Evolutionary conservation across 495 filamentous ascomycete species (phyloP).

Genomic region (Copromyces sp.): DNA sequence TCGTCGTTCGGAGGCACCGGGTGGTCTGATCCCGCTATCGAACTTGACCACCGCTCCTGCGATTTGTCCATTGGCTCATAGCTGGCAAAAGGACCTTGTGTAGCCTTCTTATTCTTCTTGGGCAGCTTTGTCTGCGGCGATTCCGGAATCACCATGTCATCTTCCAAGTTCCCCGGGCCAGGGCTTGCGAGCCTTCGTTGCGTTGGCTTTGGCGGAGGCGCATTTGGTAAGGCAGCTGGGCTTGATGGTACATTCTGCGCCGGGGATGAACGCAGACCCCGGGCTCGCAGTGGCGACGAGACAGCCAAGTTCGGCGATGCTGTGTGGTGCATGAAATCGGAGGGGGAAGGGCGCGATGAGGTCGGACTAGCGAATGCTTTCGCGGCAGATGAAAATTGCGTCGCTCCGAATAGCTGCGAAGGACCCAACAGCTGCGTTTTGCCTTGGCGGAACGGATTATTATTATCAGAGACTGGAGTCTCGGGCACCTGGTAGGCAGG

Average conservation of each 20-base stretch:
- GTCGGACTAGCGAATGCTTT: conserved; percentile 33
- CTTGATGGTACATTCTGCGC: conserved; percentile 23
- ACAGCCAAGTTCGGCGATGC: conserved; percentile 28
- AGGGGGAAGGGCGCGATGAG: conserved; percentile 38
- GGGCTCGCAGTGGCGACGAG: conserved; percentile 36
- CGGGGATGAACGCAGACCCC: conserved; percentile 30
- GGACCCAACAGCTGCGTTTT: conserved; percentile 26
- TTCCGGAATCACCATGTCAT: conserved; percentile 14
- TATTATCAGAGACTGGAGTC: conserved; percentile 29
- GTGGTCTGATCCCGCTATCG: background rate
- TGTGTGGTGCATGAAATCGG: conserved; percentile 24
- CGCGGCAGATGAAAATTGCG: conserved; percentile 33
- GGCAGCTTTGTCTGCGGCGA: conserved; percentile 9
- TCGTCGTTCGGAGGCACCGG: conserved; percentile 12
- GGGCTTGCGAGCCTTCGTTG: conserved; percentile 9
- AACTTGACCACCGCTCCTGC: conserved; percentile 21
- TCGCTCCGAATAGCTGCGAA: conserved; percentile 37
- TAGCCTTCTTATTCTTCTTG: conserved; percentile 5
- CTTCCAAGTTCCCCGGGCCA: conserved; percentile 4
- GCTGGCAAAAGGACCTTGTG: conserved; percentile 16
- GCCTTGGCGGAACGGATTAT: conserved; percentile 29
- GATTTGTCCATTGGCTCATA: conserved; percentile 27
- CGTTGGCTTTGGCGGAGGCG: background rate
- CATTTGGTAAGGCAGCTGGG: conserved; percentile 16
- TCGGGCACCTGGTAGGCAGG: conserved; percentile 21